Conservation (phyloP, 2,329 filamentous ascomycete genomes). For the Fusarium tuaranense region DNA sequence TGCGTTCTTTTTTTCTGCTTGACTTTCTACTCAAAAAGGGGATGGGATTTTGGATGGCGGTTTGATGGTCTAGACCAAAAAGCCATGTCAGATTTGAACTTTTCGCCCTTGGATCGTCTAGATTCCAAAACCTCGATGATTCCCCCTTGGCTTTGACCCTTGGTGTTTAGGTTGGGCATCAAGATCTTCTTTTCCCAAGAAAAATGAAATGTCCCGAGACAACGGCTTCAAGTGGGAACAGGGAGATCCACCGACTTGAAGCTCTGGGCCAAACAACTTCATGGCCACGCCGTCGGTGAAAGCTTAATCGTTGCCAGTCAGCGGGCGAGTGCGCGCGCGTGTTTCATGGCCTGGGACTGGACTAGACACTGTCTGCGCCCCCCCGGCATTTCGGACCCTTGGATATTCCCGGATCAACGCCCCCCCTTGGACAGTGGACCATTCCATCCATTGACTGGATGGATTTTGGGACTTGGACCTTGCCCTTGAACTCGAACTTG, state of each 20-base stretch:
- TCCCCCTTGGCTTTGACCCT: neutral
- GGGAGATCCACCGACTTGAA: neutral
- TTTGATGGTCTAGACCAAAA: neutral
- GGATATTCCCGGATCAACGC: constrained; percentile 1
- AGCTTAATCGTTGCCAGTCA: constrained; percentile 22
- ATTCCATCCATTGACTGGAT: neutral
- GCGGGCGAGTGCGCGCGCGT: neutral
- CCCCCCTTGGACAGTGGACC: neutral
- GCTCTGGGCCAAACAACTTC: neutral
- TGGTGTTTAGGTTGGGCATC: constrained; percentile 24
- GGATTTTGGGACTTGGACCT: neutral
- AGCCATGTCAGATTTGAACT: neutral
- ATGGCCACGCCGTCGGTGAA: constrained; percentile 26
- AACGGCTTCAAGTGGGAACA: constrained; percentile 21
- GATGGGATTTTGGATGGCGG: neutral
- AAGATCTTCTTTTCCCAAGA: constrained; percentile 23
- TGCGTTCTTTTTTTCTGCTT: neutral
- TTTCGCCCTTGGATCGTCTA: neutral
- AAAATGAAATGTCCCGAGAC: constrained; percentile 10
- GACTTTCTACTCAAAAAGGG: neutral
- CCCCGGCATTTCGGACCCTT: neutral
- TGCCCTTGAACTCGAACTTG: neutral
- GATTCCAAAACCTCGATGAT: constrained; percentile 2
- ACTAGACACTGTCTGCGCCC: neutral
- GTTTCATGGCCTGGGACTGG: neutral